Base-by-base conservation (phyloP, 2,329 filamentous ascomycete genomes). In the Clarireedia sp. region DNA sequence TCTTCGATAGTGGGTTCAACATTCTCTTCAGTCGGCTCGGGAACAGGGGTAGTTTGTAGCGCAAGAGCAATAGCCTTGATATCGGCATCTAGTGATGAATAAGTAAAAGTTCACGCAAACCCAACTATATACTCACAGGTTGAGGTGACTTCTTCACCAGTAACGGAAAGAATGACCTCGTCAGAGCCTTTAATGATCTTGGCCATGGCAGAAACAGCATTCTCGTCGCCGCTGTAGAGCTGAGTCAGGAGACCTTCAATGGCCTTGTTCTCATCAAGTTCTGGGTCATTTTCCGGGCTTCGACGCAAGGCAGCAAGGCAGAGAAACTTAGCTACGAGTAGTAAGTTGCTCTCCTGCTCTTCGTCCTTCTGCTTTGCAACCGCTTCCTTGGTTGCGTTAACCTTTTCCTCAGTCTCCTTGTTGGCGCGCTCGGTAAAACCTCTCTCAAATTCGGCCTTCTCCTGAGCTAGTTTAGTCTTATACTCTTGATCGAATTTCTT, bases 171-270 rank as follows among this genome's bases (percentile, higher is more conserved):
- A 2, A 88, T 82, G 57, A 75, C 75, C 61, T 92, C 87, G 14
- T 83, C 77, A 24, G 81, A 78, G 36, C 87, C 88, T 57, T 89
- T 78, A 54, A 90, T 86, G 56, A 95, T 77, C 75, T 88, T 90
- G 66, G 89, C 72, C 73, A 90, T 90, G 55, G 86, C 82, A 53
- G 80, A 74, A 23, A 94, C 87, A 50, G 87, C 89, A 62, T 75
- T 78, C 60, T 87, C 80, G 65, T 92, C 87, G 47, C 89, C 89
- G 46, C 83, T 82, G 71, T 95, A 94, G 33, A 94, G 86, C 58
- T 86, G 79, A 47, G 90, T 76, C 56, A 95, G 76, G 36, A 89
- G 83, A 51, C 88, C 88, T 72, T 95, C 89, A 57, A 94, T 83
- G 37, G 88, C 89, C 71, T 84, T 83, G 71, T 85, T 89, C 74